A percentile compares a stretch with the other conserved stretches of the same genome.
Conservation (phyloP, 2,329 filamentous ascomycete genomes). For the Penicillium oxalicum region DNA sequence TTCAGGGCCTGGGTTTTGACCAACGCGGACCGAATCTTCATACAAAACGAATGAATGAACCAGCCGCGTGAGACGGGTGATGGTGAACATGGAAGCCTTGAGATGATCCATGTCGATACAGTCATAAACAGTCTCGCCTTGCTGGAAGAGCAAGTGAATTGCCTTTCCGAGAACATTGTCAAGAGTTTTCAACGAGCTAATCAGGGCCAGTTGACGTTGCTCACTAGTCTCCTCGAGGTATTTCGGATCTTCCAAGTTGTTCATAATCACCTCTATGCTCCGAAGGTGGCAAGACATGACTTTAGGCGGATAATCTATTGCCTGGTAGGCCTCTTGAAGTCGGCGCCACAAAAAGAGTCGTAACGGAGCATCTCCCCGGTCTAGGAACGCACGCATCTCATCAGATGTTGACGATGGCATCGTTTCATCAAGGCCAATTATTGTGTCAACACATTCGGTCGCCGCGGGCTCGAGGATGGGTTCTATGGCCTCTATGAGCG, state of each 20-base stretch:
- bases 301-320: slow-evolving; percentile 80
- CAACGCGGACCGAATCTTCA: slow-evolving; percentile 79
- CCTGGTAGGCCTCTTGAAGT: slow-evolving; percentile 80
- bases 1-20: slow-evolving; percentile 59
- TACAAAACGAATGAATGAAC: slow-evolving; percentile 74
- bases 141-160: slow-evolving; percentile 62
- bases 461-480: slow-evolving; percentile 71
- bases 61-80: slow-evolving; percentile 66
- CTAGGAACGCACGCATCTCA: slow-evolving; percentile 80
- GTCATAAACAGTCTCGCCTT: slow-evolving; percentile 63
- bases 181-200: slow-evolving; percentile 71
- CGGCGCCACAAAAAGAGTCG: slow-evolving; percentile 85
- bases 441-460: slow-evolving; percentile 23
- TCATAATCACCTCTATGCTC: slow-evolving; percentile 75
- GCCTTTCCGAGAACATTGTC: slow-evolving; percentile 70
- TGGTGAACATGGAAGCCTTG: slow-evolving; percentile 62
- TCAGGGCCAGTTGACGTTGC: slow-evolving; percentile 62
- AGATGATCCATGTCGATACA: slow-evolving; percentile 78
- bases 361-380: slow-evolving; percentile 73
- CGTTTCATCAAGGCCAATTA: slow-evolving; percentile 11
- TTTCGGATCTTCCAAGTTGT: slow-evolving; percentile 58
- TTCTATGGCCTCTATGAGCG: slow-evolving; percentile 85
- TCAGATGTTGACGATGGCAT: slow-evolving; percentile 49
- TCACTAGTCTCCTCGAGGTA: slow-evolving; percentile 52
- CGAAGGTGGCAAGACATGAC: slow-evolving; percentile 80